Percentiles rank a stretch among this genome's conserved stretches.
Conservation (phyloP, 108 stramenopile genomes). For the Nitzschia sp. region DNA sequence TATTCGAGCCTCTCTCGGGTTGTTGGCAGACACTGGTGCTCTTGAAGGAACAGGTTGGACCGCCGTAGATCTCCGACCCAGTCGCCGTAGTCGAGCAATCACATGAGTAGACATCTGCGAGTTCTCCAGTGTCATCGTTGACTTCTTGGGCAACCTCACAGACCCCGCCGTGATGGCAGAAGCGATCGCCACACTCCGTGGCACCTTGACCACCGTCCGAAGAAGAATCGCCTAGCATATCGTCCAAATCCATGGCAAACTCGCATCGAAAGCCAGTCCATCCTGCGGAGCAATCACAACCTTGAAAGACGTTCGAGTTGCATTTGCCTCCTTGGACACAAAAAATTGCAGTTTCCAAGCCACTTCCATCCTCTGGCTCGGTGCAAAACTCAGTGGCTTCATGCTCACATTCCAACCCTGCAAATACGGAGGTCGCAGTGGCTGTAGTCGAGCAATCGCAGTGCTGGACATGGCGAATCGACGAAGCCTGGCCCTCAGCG, state of each 20-base stretch:
- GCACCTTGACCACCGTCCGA: background rate
- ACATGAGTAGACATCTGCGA: slow-evolving; percentile 26
- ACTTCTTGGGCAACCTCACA: slow-evolving; percentile 6
- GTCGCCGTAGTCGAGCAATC: slow-evolving; percentile 41
- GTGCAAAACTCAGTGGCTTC: slow-evolving; percentile 4
- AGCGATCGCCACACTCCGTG: background rate
- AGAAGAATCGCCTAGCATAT: background rate
- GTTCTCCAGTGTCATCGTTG: background rate
- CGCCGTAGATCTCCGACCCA: slow-evolving; percentile 3
- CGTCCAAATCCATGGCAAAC: slow-evolving; percentile 4
- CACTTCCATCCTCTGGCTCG: background rate
- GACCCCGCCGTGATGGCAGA: slow-evolving; percentile 41
- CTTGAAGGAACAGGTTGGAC: slow-evolving; percentile 1
- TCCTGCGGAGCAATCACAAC: slow-evolving; percentile 25
- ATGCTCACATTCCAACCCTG: slow-evolving; percentile 19
- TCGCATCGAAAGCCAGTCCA: slow-evolving; percentile 35
- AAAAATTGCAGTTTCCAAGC: slow-evolving; percentile 17
- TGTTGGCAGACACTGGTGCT: slow-evolving; percentile 5
- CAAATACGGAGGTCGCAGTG: background rate
- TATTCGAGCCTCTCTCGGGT: slow-evolving; percentile 1
- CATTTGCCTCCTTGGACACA: slow-evolving; percentile 31
- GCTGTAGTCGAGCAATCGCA: slow-evolving; percentile 35
- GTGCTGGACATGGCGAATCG: background rate
- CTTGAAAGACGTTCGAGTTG: slow-evolving; percentile 2
- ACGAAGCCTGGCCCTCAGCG: slow-evolving; percentile 5